Conservation (phyloP, 2,329 filamentous ascomycete species). For the Penicillium sp. region DNA sequence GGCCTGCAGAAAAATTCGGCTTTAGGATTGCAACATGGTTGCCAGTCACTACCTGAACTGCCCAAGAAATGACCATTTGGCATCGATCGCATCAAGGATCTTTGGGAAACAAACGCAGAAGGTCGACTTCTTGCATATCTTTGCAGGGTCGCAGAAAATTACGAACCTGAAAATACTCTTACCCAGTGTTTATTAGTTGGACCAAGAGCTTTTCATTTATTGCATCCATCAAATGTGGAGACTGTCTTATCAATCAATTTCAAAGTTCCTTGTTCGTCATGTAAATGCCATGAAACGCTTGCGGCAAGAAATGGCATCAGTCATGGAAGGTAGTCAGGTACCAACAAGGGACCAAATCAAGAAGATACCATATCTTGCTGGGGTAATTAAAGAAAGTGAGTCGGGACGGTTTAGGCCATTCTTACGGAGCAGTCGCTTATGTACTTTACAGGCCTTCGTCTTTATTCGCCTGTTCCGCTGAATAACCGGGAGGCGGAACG, state of each 20-base stretch:
- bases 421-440: constrained; percentile 1
- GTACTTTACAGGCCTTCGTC: constrained; percentile 24
- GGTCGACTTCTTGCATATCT: constrained; percentile 5
- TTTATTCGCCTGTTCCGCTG: constrained; percentile 36
- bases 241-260: constrained; percentile 5
- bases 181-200: constrained; percentile 5
- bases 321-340: constrained; percentile 11
- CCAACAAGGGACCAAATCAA: constrained; percentile 22
- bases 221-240: constrained; percentile 6
- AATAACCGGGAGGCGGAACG: constrained; percentile 31
- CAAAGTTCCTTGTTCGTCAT: constrained; percentile 20
- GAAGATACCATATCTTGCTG: constrained; percentile 45
- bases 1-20: background rate
- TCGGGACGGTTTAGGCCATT: background rate
- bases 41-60: constrained; percentile 3
- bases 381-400: constrained; percentile 44
- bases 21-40: background rate
- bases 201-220: constrained; percentile 1
- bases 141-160: constrained; percentile 3
- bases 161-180: constrained; percentile 4
- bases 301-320: constrained; percentile 13
- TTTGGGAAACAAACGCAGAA: constrained; percentile 6
- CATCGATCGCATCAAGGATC: constrained; percentile 6
- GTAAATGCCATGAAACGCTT: constrained; percentile 11
- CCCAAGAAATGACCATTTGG: constrained; percentile 6